Evolutionary conservation across 371 early-diverging fungal genomes (phyloP).

Genomic region (Mucor sp.): DNA sequence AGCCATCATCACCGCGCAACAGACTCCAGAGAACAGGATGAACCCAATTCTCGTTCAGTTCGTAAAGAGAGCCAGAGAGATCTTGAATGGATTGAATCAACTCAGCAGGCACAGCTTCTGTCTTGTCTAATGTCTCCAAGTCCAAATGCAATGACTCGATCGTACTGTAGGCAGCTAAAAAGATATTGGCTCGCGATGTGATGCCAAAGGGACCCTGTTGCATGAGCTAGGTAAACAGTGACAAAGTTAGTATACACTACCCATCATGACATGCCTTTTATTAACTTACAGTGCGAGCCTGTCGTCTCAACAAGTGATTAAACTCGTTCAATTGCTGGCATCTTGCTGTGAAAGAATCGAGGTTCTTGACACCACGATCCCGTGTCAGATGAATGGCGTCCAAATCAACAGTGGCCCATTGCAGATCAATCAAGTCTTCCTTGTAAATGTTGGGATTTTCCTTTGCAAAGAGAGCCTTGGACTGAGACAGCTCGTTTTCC

Average conservation of each 20-base stretch:
- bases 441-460: conserved; percentile 60
- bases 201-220: conserved; percentile 48
- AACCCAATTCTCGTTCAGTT: conserved; percentile 19
- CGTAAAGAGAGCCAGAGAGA: conserved; percentile 7
- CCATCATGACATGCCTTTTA: no score
- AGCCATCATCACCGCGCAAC: conserved; percentile 28
- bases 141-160: conserved; percentile 21
- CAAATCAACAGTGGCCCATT: conserved; percentile 44
- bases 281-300: conserved; percentile 21
- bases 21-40: conserved; percentile 41
- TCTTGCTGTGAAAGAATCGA: background rate
- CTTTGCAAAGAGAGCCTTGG: conserved; percentile 49
- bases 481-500: conserved; percentile 29
- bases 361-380: background rate
- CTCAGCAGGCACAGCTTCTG: background rate
- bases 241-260: background rate
- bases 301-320: conserved; percentile 2
- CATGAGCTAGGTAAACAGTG: conserved; percentile 29
- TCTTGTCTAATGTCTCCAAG: background rate
- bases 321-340: conserved; percentile 14
- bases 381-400: conserved; percentile 15
- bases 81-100: conserved; percentile 17
- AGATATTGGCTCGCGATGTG: conserved; percentile 31
- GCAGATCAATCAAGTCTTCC: conserved; percentile 55
- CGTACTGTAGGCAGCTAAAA: conserved; percentile 34